Evolutionary conservation across 371 early-diverging fungal genomes (phyloP).

Genomic region (Rhizopus sp.): DNA sequence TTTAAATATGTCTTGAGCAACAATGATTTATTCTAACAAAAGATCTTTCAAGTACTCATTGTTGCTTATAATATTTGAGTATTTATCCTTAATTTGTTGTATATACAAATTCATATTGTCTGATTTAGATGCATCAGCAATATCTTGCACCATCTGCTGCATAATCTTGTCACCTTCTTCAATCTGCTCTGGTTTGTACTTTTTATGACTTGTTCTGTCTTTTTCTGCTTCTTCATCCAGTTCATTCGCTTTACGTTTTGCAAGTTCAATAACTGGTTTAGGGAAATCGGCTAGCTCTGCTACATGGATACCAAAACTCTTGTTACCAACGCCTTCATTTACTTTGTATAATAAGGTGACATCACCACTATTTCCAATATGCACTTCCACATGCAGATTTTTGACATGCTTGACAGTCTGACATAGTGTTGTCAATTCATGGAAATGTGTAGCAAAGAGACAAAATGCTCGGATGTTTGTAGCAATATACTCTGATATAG

Average conservation of each 20-base stretch:
- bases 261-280: conserved; percentile 74
- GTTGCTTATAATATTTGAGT: background rate
- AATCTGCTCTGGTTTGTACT: background rate
- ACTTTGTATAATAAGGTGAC: conserved; percentile 92
- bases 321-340: conserved; percentile 87
- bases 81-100: background rate
- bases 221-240: conserved; percentile 62
- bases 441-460: conserved; percentile 98
- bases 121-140: background rate
- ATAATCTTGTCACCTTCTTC: conserved; percentile 2
- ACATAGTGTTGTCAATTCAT: conserved; percentile 89
- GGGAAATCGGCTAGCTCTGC: conserved; percentile 97
- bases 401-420: conserved; percentile 72
- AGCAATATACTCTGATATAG: conserved; percentile 94
- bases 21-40: background rate
- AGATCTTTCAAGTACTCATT: background rate
- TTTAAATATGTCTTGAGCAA: background rate
- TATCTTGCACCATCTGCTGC: background rate
- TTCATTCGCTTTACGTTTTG: conserved; percentile 87
- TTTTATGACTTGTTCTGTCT: background rate
- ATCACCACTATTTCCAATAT: conserved; percentile 57
- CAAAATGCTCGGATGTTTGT: conserved; percentile 77
- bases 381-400: conserved; percentile 88
- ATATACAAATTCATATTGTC: background rate
- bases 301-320: conserved; percentile 99